Evolutionary conservation across 2,329 filamentous ascomycete genomes (phyloP).

Genomic region (Zymoseptoria crescenta): DNA sequence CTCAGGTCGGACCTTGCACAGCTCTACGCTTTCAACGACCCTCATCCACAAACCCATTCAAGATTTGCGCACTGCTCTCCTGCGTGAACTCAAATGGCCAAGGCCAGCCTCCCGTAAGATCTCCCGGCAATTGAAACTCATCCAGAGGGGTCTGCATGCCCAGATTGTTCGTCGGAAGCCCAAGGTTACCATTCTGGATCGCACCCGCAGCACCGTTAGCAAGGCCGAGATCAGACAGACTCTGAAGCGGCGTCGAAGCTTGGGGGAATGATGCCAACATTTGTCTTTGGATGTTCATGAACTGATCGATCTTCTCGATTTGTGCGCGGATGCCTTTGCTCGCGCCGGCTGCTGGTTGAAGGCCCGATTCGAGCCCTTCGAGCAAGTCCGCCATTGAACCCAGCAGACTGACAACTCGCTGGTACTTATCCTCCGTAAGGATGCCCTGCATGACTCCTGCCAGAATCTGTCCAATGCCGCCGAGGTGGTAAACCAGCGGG

Average conservation of each 20-base stretch:
- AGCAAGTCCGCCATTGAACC: slow-evolving; percentile 41
- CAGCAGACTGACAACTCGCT: slow-evolving; percentile 36
- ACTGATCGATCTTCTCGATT: slow-evolving; percentile 39
- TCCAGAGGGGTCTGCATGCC: slow-evolving; percentile 17
- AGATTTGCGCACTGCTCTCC: slow-evolving; percentile 6
- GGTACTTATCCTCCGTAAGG: slow-evolving; percentile 37
- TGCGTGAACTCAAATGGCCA: slow-evolving; percentile 27
- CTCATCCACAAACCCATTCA: slow-evolving; percentile 5
- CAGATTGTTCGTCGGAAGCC: slow-evolving; percentile 7
- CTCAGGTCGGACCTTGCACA: too few relatives aligned
- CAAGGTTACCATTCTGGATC: background rate
- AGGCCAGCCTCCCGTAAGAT: slow-evolving; percentile 36
- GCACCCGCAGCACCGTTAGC: background rate
- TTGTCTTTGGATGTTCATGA: slow-evolving; percentile 30
- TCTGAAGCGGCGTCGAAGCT: background rate
- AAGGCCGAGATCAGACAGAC: background rate
- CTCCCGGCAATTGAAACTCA: slow-evolving; percentile 35
- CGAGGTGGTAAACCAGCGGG: slow-evolving; percentile 43
- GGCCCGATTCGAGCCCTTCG: slow-evolving; percentile 36
- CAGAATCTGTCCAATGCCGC: slow-evolving; percentile 44
- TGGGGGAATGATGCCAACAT: slow-evolving; percentile 13
- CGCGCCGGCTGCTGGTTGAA: slow-evolving; percentile 35
- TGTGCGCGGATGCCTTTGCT: slow-evolving; percentile 35
- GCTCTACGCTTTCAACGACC: background rate
- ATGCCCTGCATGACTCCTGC: slow-evolving; percentile 40